Conservation (phyloP, 2,329 filamentous ascomycete genomes). For the Hirsutella thompsonii region DNA sequence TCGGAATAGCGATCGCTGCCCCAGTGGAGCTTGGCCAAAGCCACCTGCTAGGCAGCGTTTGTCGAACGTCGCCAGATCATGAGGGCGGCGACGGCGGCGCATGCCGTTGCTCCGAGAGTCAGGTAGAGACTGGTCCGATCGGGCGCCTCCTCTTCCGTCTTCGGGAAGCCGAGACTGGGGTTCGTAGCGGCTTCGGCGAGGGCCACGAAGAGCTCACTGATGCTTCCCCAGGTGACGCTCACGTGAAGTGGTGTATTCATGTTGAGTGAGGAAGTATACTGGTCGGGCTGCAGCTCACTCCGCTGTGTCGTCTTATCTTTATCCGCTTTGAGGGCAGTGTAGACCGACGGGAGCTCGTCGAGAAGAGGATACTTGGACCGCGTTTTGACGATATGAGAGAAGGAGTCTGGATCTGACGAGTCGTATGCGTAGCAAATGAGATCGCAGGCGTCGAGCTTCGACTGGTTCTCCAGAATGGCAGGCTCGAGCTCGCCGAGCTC, state of each 20-base stretch:
- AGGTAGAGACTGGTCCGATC: conserved; percentile 81
- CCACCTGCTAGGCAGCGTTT: conserved; percentile 23
- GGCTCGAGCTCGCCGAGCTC: conserved; percentile 94
- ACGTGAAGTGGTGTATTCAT: conserved; percentile 91
- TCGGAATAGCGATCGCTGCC: no score
- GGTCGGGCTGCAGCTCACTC: conserved; percentile 79
- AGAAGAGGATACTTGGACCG: conserved; percentile 70
- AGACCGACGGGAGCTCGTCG: conserved; percentile 81
- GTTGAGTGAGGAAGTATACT: conserved; percentile 72
- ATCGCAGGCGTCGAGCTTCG: conserved; percentile 85
- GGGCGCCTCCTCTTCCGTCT: conserved; percentile 71
- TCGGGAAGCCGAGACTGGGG: conserved; percentile 78
- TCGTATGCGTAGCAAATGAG: conserved; percentile 93
- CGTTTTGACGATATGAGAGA: conserved; percentile 77
- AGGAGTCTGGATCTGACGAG: conserved; percentile 91
- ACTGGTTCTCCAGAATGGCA: conserved; percentile 82
- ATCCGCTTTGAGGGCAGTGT: conserved; percentile 89
- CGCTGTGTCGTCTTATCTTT: conserved; percentile 94
- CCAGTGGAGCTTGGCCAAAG: background rate
- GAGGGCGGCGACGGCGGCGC: conserved; percentile 47
- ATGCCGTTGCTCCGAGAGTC: conserved; percentile 61
- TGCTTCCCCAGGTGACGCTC: conserved; percentile 86
- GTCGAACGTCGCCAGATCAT: conserved; percentile 53
- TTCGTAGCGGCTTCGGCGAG: conserved; percentile 87
- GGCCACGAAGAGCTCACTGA: conserved; percentile 84